Base-by-base conservation (phyloP, 1,284 basidiomycete species). In the Cryptococcus sp. region DNA sequence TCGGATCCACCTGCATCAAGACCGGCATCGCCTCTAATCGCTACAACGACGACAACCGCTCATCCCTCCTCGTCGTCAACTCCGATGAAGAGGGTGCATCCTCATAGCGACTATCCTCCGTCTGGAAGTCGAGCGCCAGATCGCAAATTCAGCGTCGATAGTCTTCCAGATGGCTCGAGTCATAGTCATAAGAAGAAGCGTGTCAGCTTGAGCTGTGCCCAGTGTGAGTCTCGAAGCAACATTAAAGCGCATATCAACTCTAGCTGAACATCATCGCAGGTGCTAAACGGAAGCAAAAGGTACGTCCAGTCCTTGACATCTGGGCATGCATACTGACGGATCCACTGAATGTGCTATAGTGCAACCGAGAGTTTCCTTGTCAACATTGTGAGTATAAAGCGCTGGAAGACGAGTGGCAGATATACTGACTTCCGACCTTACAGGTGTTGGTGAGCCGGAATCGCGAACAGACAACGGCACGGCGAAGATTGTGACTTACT, bases 311-410 rank as follows among this genome's bases (percentile, higher is more conserved):
- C 15, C 23, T 23, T 16, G 19, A 52, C 38, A 23, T 50, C 23
- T 42, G 11, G 2, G 30, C 30, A 35, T 11, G 22, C 41, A 39
- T 27, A 30, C n/a, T 50, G 45, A 35, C 19, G n/a, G 17, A 15
- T 16, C 41, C 6, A 20, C 27, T 5, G 5, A 8, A 16, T 52
- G 19, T 30, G 5, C n/a, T n/a, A 35, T 62, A 79, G 73, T 79
- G 78, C 58, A 78, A 79, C 55, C 63, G 78, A 42, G 75, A 79
- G 51, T 75, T 76, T 42, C 78, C 78, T n/a, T 79, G 78, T 67
- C 75, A 79, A 61, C 77, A 79, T 58, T 79, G 78, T 76, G 49
- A 66, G 73, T 70, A 8, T 27, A 48, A 20, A 35, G 22, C 23
- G 5, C 20, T 11, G 19, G 23, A 10, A 19, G 17, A 10, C 27